Evolutionary conservation across 2,329 filamentous ascomycete genomes (phyloP).

Genomic region (Cadophora sp.): DNA sequence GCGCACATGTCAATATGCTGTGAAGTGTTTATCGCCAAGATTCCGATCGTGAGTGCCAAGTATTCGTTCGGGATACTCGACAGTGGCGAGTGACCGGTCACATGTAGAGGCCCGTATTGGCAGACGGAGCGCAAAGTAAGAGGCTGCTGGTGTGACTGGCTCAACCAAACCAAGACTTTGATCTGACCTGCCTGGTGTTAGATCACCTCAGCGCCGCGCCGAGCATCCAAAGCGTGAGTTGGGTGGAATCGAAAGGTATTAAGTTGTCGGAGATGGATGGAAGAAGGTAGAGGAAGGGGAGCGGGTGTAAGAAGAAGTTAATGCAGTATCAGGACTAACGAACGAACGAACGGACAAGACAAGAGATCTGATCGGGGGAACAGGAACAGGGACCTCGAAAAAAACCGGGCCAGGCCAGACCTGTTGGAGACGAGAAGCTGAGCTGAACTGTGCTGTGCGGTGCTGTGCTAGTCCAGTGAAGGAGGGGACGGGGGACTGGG

Average conservation of each 20-base stretch:
- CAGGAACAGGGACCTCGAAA: not conserved
- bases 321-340: not conserved
- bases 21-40: constrained; percentile 43
- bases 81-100: constrained; percentile 21
- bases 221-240: not conserved
- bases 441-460: not conserved
- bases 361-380: constrained; percentile 7
- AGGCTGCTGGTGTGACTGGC: constrained; percentile 14
- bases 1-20: constrained; percentile 42
- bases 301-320: not conserved
- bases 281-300: not conserved
- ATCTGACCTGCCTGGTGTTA: constrained; percentile 11
- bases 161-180: constrained; percentile 3
- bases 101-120: constrained; percentile 23
- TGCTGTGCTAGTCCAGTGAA: not conserved
- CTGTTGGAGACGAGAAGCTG: not conserved
- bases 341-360: not conserved
- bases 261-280: not conserved
- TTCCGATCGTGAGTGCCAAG: constrained; percentile 38
- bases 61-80: constrained; percentile 31
- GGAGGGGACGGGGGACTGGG: not conserved
- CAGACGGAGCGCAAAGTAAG: constrained; percentile 18
- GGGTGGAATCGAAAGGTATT: not conserved
- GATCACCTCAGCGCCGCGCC: not conserved
- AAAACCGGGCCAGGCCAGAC: not conserved